phyloP scores from a whole-genome alignment of 495 filamentous ascomycete species.

The Aspergillus baeticus region DNA sequence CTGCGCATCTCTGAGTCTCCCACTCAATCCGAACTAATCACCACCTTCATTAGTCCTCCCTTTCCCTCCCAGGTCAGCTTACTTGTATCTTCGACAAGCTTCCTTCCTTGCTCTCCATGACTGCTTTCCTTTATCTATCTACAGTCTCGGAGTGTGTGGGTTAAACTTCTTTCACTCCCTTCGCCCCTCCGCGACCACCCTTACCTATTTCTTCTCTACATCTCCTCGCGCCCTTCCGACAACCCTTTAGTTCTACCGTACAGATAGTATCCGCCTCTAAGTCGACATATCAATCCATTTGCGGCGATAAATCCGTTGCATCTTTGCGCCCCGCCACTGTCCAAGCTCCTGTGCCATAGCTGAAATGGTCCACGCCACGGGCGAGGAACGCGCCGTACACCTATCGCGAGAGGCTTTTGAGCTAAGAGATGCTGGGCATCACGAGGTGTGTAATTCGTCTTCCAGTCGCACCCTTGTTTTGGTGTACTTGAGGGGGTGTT shows the following conservation, averaged over 20 bases:
- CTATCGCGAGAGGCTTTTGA: conserved; percentile 51
- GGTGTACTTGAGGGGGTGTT: neutral
- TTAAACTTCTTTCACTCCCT: conserved; percentile 9
- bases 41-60: neutral
- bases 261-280: neutral
- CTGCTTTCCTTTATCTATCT: conserved; percentile 17
- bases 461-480: neutral
- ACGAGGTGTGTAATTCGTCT: conserved; percentile 37
- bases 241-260: neutral
- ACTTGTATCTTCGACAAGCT: conserved; percentile 8
- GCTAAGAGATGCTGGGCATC: conserved; percentile 47
- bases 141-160: conserved; percentile 20
- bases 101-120: conserved; percentile 16
- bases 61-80: conserved; percentile 10
- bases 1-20: conserved; percentile 7
- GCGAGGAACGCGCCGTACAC: conserved; percentile 49
- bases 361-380: conserved; percentile 50
- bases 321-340: conserved; percentile 1
- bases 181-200: conserved; percentile 2
- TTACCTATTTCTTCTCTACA: neutral
- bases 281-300: no score
- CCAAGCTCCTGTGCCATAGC: conserved; percentile 21
- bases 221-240: neutral
- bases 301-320: neutral
- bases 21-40: neutral